These are phyloP conservation scores for Globisporangium solare DNA, from an alignment of 352 stramenopile genomes.

Conservation along the genomic window DNA sequence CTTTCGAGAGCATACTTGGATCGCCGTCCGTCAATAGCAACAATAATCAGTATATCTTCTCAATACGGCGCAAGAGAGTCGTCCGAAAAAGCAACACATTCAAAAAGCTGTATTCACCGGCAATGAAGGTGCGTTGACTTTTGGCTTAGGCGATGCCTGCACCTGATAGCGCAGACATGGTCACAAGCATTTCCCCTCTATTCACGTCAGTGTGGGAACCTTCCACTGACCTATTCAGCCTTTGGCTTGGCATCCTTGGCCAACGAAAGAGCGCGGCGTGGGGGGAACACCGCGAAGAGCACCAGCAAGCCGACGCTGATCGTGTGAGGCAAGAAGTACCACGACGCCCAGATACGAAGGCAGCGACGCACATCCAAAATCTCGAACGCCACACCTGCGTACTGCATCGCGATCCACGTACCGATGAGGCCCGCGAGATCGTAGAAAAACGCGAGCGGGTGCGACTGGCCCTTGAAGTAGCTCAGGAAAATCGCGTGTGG, in stretches of 20 bases:
- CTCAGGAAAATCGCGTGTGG: slow-evolving; percentile 76
- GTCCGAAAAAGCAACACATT: background rate
- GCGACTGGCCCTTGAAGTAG: slow-evolving; percentile 69
- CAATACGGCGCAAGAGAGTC: too few relatives aligned
- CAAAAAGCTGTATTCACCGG: slow-evolving; percentile 4
- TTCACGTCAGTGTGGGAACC: background rate
- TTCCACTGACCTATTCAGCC: slow-evolving; percentile 23
- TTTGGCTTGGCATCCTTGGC: slow-evolving; percentile 30
- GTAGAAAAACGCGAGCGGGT: slow-evolving; percentile 77
- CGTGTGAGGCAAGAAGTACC: slow-evolving; percentile 78
- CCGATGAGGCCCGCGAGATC: slow-evolving; percentile 64
- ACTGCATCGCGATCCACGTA: slow-evolving; percentile 85
- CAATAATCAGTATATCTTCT: too few relatives aligned
- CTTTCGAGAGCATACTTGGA: background rate
- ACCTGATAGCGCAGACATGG: too few relatives aligned
- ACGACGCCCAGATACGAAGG: slow-evolving; percentile 70
- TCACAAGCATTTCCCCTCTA: too few relatives aligned
- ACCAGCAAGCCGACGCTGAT: slow-evolving; percentile 56
- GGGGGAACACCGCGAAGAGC: slow-evolving; percentile 54
- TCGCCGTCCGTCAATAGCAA: too few relatives aligned
- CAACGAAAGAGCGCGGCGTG: slow-evolving; percentile 20
- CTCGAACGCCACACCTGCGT: slow-evolving; percentile 81
- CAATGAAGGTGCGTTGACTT: background rate
- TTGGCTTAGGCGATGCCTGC: background rate
- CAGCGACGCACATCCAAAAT: slow-evolving; percentile 76